Evolutionary conservation across 2,329 filamentous ascomycete species (phyloP).

Genomic region (Ascochyta pisi): DNA sequence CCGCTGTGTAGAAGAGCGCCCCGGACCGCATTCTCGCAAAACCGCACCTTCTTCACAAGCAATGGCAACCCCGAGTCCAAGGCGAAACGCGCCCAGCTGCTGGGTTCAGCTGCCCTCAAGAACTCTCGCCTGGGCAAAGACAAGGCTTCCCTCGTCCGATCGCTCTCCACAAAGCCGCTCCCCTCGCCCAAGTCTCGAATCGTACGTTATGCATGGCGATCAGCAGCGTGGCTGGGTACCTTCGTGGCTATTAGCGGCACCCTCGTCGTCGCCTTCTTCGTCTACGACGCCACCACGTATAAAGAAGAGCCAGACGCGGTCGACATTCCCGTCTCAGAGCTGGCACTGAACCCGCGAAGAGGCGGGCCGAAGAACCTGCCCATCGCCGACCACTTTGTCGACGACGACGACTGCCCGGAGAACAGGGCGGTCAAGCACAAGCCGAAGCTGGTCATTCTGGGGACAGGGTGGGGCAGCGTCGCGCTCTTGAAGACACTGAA

Average conservation of each 20-base stretch:
- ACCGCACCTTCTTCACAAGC: constrained; percentile 37
- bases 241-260: constrained; percentile 74
- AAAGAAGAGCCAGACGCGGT: constrained; percentile 68
- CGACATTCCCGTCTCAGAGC: constrained; percentile 83
- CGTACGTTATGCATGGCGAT: constrained; percentile 67
- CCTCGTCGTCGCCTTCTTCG: constrained; percentile 81
- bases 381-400: constrained; percentile 84
- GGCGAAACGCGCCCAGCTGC: constrained; percentile 32
- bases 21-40: constrained; percentile 21
- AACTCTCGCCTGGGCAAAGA: constrained; percentile 26
- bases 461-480: constrained; percentile 94
- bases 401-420: constrained; percentile 80
- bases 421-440: constrained; percentile 80
- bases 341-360: constrained; percentile 78
- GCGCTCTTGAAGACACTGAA: constrained; percentile 89
- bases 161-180: constrained; percentile 41
- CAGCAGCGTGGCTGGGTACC: constrained; percentile 75
- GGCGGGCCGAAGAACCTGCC: constrained; percentile 96
- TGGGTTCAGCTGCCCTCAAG: constrained; percentile 27
- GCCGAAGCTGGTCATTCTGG: constrained; percentile 88
- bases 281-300: constrained; percentile 94
- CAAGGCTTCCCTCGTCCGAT: constrained; percentile 30
- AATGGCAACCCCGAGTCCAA: constrained; percentile 28
- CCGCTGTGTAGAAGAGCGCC: constrained; percentile 21
- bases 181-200: constrained; percentile 45